Conservation (phyloP, 345 rosid genomes). For the Pistacia vera region DNA sequence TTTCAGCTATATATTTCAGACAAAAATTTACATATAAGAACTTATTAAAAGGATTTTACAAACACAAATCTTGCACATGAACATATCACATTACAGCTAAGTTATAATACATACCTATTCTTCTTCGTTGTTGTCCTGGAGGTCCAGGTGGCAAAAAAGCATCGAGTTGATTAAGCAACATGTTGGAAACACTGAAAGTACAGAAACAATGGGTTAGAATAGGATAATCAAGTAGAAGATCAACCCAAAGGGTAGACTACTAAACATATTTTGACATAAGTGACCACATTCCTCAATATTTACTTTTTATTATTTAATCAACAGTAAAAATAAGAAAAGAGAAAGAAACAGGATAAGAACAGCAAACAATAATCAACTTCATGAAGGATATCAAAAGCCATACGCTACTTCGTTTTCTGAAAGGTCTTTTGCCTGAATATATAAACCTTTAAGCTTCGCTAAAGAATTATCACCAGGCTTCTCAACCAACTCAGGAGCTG, state of each 20-base stretch:
- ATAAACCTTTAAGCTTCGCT: slow-evolving; percentile 54
- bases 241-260: background rate
- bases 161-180: slow-evolving; percentile 67
- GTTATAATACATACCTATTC: slow-evolving; percentile 55
- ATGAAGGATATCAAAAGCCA: slow-evolving; percentile 13
- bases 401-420: slow-evolving; percentile 86
- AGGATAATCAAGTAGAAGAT: slow-evolving; percentile 6
- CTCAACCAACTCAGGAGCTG: slow-evolving; percentile 95
- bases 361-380: background rate
- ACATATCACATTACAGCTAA: background rate
- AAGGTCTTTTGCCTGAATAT: slow-evolving; percentile 79
- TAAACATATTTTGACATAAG: background rate
- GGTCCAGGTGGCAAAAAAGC: slow-evolving; percentile 71
- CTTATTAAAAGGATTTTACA: slow-evolving; percentile 8
- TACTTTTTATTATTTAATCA: background rate
- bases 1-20: background rate
- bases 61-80: background rate
- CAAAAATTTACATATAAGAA: background rate
- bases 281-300: slow-evolving; percentile 1
- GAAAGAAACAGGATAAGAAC: background rate
- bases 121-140: slow-evolving; percentile 75
- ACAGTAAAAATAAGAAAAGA: background rate
- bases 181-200: slow-evolving; percentile 55
- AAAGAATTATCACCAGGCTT: slow-evolving; percentile 83
- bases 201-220: slow-evolving; percentile 7